Evolutionary conservation across 495 filamentous ascomycete genomes (phyloP), one percentile per base, ranked within the genome.

Genomic region (Cercophora sp.): DNA sequence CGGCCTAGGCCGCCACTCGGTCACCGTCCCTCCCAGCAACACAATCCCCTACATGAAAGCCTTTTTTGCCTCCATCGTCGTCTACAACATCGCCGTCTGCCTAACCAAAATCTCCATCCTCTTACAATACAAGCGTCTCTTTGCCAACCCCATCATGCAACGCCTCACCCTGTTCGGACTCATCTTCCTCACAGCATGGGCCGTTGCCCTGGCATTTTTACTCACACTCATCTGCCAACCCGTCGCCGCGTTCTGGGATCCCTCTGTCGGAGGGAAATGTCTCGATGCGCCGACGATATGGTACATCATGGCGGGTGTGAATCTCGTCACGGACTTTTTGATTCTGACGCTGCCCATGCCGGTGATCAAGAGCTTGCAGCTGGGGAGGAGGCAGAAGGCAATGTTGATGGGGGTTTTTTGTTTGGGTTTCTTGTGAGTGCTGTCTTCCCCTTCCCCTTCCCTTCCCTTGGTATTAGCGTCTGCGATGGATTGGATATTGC

Each of bases 371-470:
- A 49, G 57, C 15, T 52, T 81, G 34, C 62, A 68, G 23, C 59
- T 68, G 4, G 61, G 68, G 1, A 66, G 57, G 55, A 65, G 72
- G 40, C 73, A 79, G 44, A 79, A 76, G 54, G 60, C 73, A 23
- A 71, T 76, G 8, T 60, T 80, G 13, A 37, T 64, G 1, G 43
- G 39, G 41, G 58, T 79, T 24, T 80, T 79, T 46, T 67, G 71
- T 1, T 59, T 80, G 1, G 77, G 76, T 13, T 59, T 67, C 19
- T 76, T 80, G 74, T 63, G 55, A 63, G 60, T 56, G 23, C 23
- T 39, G 37, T 11, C 22, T 22, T 37, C 42, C n/a, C 15, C 16
- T 8, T 11, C 9, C 27, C 18, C 16, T 40, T 57, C 41, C 57
- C 51, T 69, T 70, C 52, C 67, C 69, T n/a, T n/a, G n/a, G n/a